These are phyloP conservation scores for Lactifluus piperatus DNA, from an alignment of 768 basidiomycete species.

Conservation along the genomic window DNA sequence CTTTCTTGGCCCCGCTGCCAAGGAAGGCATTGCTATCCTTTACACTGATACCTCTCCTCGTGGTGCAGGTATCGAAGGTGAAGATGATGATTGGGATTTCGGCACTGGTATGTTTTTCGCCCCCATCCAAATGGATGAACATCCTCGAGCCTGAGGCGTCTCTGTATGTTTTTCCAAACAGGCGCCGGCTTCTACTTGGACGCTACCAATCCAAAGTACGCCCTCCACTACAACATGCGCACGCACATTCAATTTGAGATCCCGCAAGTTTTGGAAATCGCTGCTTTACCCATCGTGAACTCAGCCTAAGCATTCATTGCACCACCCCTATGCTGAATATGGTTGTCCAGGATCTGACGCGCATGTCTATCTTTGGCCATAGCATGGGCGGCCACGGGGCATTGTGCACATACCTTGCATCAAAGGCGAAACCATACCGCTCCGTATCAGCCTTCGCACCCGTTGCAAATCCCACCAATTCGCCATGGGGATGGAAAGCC, in stretches of 20 bases:
- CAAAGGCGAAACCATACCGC: slow-evolving; percentile 60
- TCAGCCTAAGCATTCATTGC: background rate
- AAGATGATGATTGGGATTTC: slow-evolving; percentile 81
- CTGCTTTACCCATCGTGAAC: slow-evolving; percentile 65
- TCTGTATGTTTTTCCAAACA: slow-evolving; percentile 18
- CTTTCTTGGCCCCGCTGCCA: slow-evolving; percentile 78
- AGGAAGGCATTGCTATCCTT: slow-evolving; percentile 81
- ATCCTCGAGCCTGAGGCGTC: too few species aligned
- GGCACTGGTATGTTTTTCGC: slow-evolving; percentile 50
- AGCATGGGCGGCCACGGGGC: slow-evolving; percentile 98
- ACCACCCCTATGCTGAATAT: background rate
- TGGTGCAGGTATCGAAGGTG: slow-evolving; percentile 79
- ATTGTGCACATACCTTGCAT: slow-evolving; percentile 78
- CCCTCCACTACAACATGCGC: slow-evolving; percentile 82
- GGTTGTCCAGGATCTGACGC: slow-evolving; percentile 55
- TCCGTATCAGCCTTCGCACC: slow-evolving; percentile 88
- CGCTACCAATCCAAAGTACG: slow-evolving; percentile 68
- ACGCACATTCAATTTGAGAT: slow-evolving; percentile 79
- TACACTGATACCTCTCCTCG: slow-evolving; percentile 96
- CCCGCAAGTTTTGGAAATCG: slow-evolving; percentile 64
- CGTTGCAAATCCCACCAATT: slow-evolving; percentile 76
- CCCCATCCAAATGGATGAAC: background rate
- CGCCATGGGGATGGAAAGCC: slow-evolving; percentile 89
- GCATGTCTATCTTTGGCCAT: slow-evolving; percentile 90
- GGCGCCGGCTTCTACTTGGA: slow-evolving; percentile 94